phyloP scores from a whole-genome alignment of 164 flowering plant species.

The grape (Vitis vinifera) region DNA sequence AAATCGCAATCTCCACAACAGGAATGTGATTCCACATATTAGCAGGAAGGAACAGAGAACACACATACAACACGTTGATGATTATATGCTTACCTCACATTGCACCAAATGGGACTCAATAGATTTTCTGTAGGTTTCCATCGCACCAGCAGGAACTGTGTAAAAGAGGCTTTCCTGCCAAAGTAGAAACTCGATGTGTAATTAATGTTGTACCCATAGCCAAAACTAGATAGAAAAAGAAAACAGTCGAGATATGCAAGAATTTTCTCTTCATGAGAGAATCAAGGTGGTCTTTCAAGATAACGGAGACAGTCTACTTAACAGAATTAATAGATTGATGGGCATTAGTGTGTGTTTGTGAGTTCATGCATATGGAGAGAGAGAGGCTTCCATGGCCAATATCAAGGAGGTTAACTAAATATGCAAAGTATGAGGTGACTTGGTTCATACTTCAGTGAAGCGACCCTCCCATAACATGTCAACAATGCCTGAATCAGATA shows the following conservation, averaged over 20 bases:
- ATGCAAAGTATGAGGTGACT: neutral
- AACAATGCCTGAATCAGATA: conserved; percentile 44
- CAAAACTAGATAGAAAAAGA: neutral
- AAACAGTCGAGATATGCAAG: neutral
- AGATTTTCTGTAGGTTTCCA: conserved; percentile 71
- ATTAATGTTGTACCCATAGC: neutral
- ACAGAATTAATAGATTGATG: neutral
- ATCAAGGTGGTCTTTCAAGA: neutral
- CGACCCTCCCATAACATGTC: conserved; percentile 61
- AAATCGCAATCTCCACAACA: neutral
- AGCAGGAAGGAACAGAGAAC: neutral
- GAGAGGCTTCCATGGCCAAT: neutral
- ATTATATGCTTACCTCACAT: conserved; percentile 48
- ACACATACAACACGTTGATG: neutral
- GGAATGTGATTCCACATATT: neutral
- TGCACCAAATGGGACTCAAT: conserved; percentile 59
- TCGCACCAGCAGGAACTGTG: conserved; percentile 64
- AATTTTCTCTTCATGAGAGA: neutral
- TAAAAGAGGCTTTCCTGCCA: conserved; percentile 83
- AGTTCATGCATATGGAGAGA: neutral
- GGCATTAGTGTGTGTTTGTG: neutral
- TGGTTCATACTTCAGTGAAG: conserved; percentile 58
- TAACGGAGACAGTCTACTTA: neutral
- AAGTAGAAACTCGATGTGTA: neutral
- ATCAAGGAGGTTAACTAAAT: neutral